These are phyloP conservation scores for Bonia amplexicaulis DNA, from an alignment of 176 grass and related monocot genomes.

Conservation along the genomic window DNA sequence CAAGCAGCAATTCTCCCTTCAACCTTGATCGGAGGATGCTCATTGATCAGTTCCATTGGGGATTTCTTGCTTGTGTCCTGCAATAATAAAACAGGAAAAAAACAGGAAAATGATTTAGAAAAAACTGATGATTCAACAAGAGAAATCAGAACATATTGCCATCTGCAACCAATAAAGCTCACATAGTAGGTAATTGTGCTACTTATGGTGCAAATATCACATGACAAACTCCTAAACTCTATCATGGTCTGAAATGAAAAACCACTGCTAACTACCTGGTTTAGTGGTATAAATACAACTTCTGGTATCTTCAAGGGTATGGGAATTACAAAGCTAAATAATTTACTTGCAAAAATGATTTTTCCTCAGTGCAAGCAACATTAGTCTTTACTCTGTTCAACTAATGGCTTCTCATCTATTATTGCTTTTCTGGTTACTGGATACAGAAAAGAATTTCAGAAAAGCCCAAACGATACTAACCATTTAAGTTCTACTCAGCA, in stretches of 20 bases:
- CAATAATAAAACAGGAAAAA: not conserved
- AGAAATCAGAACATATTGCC: not conserved
- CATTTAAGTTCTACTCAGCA: not conserved
- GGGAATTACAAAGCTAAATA: not conserved
- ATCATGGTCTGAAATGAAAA: not conserved
- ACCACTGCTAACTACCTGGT: not conserved
- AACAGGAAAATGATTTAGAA: constrained; percentile 6
- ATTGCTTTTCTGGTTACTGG: not conserved
- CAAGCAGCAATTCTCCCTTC: constrained; percentile 72
- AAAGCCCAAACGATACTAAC: not conserved
- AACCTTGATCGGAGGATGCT: constrained; percentile 81
- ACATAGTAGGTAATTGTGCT: not conserved
- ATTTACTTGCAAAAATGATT: not conserved
- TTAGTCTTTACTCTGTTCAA: constrained; percentile 2
- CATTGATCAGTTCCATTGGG: constrained; percentile 92
- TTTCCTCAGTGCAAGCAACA: not conserved
- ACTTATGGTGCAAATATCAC: not conserved
- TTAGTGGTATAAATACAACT: constrained; percentile 1
- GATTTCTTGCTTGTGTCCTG: constrained; percentile 97
- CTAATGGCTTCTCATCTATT: not conserved
- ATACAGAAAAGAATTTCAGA: not conserved
- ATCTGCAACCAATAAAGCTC: not conserved
- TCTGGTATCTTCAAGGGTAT: not conserved
- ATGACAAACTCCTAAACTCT: not conserved
- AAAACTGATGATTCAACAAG: not conserved